Evolutionary conservation across 2,329 filamentous ascomycete genomes (phyloP), one percentile per base, ranked within the genome.

Genomic region (Colletotrichum tropicicola): DNA sequence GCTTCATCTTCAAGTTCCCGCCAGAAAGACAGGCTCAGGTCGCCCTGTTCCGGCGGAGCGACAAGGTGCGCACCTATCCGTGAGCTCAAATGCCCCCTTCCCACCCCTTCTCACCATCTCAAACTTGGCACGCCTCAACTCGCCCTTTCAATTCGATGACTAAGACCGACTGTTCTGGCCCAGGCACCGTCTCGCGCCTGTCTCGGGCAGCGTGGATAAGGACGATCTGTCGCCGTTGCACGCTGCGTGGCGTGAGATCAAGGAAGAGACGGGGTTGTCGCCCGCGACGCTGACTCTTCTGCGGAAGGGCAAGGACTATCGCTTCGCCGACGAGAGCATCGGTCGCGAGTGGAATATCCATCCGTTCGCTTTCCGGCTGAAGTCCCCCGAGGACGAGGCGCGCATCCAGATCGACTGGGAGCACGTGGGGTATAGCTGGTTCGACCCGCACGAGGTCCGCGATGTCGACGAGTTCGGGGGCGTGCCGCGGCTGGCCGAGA

Each of bases 11-110:
- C 75, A 82, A 80, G 57, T 76, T 78, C 19, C 75, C 79, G 2
- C 69, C 77, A 15, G 71, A 74, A 27, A 72, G 76, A n/a, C 66
- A 71, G 30, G 79, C 82, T 1, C 77, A 78, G 37, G 85, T 91
- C 6, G 89, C 88, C 1, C 78, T 92, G 0, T 91, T 91, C 73
- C 80, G 82, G 45, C 82, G 89, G 13, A 90, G 88, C 70, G 79
- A 78, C 56, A 82, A 86, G 66, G 87, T 90, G 15, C 78, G 77
- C 5, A 88, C 87, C 0, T 91, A 91, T 69, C 83, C 76, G 87
- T 90, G 75, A 67, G 82, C 71, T 35, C 9, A n/a, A n/a, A n/a
- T n/a, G n/a, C n/a, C n/a, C n/a, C n/a, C n/a, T n/a, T n/a, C n/a
- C n/a, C n/a, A n/a, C n/a, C n/a, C n/a, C n/a, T n/a, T n/a, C n/a